Conservation (phyloP, 805 yeast genomes). For the Cyberlindnera saturnus region DNA sequence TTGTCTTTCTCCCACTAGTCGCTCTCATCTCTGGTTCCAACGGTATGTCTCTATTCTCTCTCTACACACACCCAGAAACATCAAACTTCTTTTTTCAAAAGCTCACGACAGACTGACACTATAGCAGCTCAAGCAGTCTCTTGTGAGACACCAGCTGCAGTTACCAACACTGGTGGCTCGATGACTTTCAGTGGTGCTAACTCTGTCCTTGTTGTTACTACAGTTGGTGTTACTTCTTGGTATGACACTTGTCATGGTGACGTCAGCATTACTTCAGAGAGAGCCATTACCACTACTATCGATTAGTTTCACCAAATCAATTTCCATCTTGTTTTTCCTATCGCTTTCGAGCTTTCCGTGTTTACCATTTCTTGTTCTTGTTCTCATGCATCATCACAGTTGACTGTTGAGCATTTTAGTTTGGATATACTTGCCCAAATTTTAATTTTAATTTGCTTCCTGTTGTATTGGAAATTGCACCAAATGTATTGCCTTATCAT, state of each 20-base stretch:
- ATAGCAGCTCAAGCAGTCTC: not conserved
- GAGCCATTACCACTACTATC: not conserved
- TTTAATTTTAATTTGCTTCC: too few relatives aligned
- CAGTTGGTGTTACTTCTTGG: constrained; percentile 3
- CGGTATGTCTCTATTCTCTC: not conserved
- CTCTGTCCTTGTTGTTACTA: constrained; percentile 3
- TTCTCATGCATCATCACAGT: too few relatives aligned
- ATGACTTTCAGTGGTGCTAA: not conserved
- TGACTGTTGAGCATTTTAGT: too few relatives aligned
- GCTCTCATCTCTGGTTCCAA: not conserved
- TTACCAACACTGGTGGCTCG: not conserved
- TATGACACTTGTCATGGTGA: constrained; percentile 12
- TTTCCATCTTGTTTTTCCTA: too few relatives aligned
- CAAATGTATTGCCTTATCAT: too few relatives aligned
- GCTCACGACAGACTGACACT: not conserved
- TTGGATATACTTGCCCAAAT: too few relatives aligned
- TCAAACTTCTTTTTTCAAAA: not conserved
- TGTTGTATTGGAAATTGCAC: too few relatives aligned
- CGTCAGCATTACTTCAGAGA: not conserved
- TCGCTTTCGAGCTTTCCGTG: too few relatives aligned
- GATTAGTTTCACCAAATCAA: not conserved
- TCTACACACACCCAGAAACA: not conserved
- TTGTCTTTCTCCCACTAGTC: not conserved
- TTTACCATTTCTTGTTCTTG: too few relatives aligned
- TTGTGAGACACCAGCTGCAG: constrained; percentile 5